Evolutionary conservation across 1,139 yeast genomes (phyloP), one percentile per base, ranked within the genome.

Genomic region (Geotrichum aggregatum): DNA sequence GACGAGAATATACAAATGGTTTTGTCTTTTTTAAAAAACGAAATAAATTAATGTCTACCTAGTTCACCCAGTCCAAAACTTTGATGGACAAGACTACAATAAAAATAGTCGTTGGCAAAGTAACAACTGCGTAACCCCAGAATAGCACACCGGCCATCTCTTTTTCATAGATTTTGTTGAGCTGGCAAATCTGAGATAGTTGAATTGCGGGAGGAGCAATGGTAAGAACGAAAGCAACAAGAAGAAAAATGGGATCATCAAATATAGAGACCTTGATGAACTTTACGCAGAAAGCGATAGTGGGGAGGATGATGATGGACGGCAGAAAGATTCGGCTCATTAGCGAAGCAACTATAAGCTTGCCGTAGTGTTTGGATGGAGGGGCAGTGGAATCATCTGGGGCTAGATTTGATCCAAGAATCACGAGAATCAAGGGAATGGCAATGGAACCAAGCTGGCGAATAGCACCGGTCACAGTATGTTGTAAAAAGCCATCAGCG

Each of bases 71-170:
- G 16, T 82, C 77, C 59, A 85, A 71, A 16, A 84, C 87, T 63
- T 82, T 81, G 59, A 85, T 74, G 58, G 87, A 77, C 19, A 82
- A 67, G 13, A 84, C 88, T 26, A 85, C 92, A 60, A 85, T 83
- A 51, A 77, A 67, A 44, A 85, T 83, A 2, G 92, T 83, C n/a
- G 84, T 79, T 0, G 95, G 95, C 44, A 86, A 74, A 1, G 94
- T 83, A 57, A 86, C 73, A 10, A 86, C 76, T 22, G 80, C 92
- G 61, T 86, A 86, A 5, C 95, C 94, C 87, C 94, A 86, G 63
- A 87, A 86, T 56, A 87, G 73, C n/a, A 86, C 91, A 2, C 89
- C 86, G 0, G 89, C 82, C 92, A 87, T 87, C 66, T 87, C 95
- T 63, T 78, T 76, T 63, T 87, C 92, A 66, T 82, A 86, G 33